Conservation (phyloP, 306 rosid genomes). For the Styphnolobium japonicum region DNA sequence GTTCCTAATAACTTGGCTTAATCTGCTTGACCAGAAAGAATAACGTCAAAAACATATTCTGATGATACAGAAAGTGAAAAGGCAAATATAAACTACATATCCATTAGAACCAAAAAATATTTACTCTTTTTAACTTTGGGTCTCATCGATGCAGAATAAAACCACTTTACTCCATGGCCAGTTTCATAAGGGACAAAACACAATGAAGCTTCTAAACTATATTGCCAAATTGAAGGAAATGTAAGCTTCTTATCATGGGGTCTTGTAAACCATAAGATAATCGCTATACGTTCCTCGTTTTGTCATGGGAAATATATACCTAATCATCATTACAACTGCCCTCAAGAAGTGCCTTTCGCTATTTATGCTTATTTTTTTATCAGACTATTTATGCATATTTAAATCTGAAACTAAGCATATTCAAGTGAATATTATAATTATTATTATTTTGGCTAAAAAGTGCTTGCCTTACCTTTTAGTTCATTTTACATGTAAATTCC, state of each 20-base stretch:
- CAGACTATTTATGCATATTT: neutral
- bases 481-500: neutral
- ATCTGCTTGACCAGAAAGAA: too few relatives aligned
- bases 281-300: neutral
- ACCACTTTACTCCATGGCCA: neutral
- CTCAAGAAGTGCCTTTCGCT: neutral
- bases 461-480: neutral
- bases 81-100: neutral
- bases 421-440: neutral
- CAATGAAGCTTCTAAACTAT: neutral
- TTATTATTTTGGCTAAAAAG: neutral
- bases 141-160: neutral
- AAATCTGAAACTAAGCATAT: neutral
- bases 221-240: neutral
- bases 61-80: neutral
- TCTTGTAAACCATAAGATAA: neutral
- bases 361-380: too few relatives aligned
- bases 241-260: neutral
- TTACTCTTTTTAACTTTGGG: neutral
- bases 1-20: neutral
- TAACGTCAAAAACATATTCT: neutral
- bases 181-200: conserved; percentile 5
- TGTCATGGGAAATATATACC: neutral
- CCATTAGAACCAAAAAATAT: neutral
- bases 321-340: neutral